A percentile compares a stretch with the other conserved stretches of the same genome.
phyloP scores from a whole-genome alignment of 257 asterid genomes.

The Fraxinus pennsylvanica region DNA sequence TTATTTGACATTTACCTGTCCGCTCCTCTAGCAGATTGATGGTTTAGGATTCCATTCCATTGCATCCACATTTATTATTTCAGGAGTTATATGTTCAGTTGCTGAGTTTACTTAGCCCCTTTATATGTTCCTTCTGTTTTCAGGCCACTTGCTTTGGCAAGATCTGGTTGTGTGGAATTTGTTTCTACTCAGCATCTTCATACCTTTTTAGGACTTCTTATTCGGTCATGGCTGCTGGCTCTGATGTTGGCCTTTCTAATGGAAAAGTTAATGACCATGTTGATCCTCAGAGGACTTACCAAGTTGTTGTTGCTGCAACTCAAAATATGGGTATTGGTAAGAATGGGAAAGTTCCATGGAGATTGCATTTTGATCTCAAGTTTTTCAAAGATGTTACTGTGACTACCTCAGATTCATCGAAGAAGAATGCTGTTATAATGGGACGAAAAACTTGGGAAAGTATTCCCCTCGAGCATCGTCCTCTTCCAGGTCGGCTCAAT shows the following conservation, averaged over 20 bases:
- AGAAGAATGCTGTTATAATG: slow-evolving; percentile 92
- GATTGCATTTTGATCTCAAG: slow-evolving; percentile 80
- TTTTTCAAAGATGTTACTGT: slow-evolving; percentile 78
- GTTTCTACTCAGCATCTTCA: background rate
- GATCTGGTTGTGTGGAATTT: background rate
- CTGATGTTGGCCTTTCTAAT: slow-evolving; percentile 38
- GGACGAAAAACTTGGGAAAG: slow-evolving; percentile 99
- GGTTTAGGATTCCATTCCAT: background rate
- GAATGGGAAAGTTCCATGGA: slow-evolving; percentile 91
- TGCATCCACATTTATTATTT: background rate
- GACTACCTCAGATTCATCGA: slow-evolving; percentile 58
- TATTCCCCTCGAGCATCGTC: slow-evolving; percentile 75
- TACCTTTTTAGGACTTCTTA: slow-evolving; percentile 10
- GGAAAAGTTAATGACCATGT: slow-evolving; percentile 37
- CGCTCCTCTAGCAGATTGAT: background rate
- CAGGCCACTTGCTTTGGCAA: slow-evolving; percentile 1
- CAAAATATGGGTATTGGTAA: slow-evolving; percentile 87
- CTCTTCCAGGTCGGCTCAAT: slow-evolving; percentile 90
- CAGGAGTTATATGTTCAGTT: background rate
- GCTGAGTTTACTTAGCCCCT: background rate
- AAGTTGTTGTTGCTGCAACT: slow-evolving; percentile 94
- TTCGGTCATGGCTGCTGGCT: slow-evolving; percentile 53
- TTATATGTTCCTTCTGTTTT: background rate
- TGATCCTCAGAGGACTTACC: slow-evolving; percentile 58
- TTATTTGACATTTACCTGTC: background rate